Evolutionary conservation across 2,329 filamentous ascomycete species (phyloP).

Genomic region (Botryotinia calthae): DNA sequence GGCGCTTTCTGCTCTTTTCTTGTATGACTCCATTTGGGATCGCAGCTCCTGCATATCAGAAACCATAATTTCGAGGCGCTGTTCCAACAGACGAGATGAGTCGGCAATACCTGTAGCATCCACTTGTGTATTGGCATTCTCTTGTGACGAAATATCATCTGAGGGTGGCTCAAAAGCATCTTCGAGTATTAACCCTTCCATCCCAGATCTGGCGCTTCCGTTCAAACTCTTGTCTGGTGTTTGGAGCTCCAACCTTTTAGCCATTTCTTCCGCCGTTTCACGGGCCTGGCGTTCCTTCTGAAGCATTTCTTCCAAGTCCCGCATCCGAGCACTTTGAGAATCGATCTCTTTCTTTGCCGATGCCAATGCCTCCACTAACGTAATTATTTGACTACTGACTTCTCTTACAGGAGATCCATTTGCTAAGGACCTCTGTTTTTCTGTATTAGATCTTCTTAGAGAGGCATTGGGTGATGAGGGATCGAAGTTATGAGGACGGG

Average conservation of each 20-base stretch:
- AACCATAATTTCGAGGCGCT: constrained; percentile 34
- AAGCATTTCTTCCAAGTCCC: constrained; percentile 75
- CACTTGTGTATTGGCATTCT: constrained; percentile 35
- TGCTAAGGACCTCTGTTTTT: constrained; percentile 63
- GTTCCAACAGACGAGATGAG: constrained; percentile 53
- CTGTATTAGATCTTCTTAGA: constrained; percentile 72
- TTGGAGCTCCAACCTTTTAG: constrained; percentile 66
- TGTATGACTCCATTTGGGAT: constrained; percentile 59
- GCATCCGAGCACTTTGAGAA: constrained; percentile 74
- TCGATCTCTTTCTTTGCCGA: constrained; percentile 85
- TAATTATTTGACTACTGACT: constrained; percentile 70
- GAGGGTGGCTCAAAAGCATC: constrained; percentile 47
- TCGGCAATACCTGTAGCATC: constrained; percentile 80
- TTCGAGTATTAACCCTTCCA: constrained; percentile 45
- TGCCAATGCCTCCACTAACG: constrained; percentile 80
- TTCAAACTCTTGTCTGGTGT: constrained; percentile 43
- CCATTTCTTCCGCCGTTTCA: constrained; percentile 79
- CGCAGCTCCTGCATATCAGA: constrained; percentile 35
- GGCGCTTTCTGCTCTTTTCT: constrained; percentile 72
- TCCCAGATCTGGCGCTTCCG: constrained; percentile 41
- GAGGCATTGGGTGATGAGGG: constrained; percentile 49
- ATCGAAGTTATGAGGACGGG: constrained; percentile 44
- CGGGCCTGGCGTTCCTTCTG: constrained; percentile 77
- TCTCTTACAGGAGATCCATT: constrained; percentile 50
- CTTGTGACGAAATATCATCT: constrained; percentile 32